Base-by-base conservation (phyloP, 1,284 basidiomycete genomes). In the Anthracocystis setariae region DNA sequence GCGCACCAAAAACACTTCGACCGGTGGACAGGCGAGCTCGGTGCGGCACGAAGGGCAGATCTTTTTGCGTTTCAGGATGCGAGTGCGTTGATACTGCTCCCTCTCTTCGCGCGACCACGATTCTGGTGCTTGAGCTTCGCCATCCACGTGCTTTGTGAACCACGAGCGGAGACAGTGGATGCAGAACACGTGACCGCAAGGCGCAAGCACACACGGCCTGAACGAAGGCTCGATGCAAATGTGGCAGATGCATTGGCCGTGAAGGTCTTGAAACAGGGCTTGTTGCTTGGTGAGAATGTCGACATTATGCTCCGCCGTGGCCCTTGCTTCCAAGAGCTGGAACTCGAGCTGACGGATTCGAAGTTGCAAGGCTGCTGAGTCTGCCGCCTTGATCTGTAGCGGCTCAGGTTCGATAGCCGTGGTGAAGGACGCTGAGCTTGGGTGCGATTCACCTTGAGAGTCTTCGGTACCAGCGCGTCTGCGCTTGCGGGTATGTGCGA, bases 181-280 rank as follows among this genome's bases (percentile, higher is more conserved):
- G 53, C 80, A 82, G 35, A 79, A 82, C 15, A 73, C 63, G 49
- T 82, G 80, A 7, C 78, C 78, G 46, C 80, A 82, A 0, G 80
- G 80, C 3, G 77, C 67, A 7, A 82, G 59, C 23, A 78, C 73
- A 37, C 64, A 74, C 8, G 77, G 77, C 5, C 77, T 63, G 66
- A 71, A 78, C 27, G 63, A 61, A 21, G 74, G 70, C 33, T 78
- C 77, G 40, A 78, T 49, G 39, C 77, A 78, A 33, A 78, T 69
- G 47, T 68, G 63, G 47, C 77, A 78, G 42, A 68, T 53, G 57
- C 65, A 74, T 38, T 74, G 66, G 18, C 46, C 43, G 25, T 76
- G 58, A 7, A 78, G 33, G 17, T 67, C 55, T 18, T 51, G 29
- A 27, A 77, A 60, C 37, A 72, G 48, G 40, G 33, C 46, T 37